Percentiles rank a stretch among this genome's conserved stretches.
phyloP scores from a whole-genome alignment of 257 asterid genomes.

The Cynanchum wilfordii region DNA sequence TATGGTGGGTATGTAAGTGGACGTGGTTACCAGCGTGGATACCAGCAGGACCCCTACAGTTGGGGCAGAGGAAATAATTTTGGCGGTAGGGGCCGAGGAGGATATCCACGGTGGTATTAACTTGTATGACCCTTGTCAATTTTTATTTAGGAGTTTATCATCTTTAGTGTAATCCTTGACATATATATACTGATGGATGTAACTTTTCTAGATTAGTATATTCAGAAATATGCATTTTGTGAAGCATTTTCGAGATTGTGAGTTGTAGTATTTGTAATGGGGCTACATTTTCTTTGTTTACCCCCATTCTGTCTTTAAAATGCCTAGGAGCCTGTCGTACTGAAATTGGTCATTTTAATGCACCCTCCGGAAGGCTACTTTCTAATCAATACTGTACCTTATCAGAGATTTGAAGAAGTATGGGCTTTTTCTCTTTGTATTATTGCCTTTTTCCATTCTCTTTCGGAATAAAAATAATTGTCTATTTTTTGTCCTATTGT shows the following conservation, averaged over 20 bases:
- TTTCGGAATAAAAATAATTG: too few species aligned
- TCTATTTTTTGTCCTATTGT: too few species aligned
- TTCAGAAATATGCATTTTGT: background rate
- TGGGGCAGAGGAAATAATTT: slow-evolving; percentile 52
- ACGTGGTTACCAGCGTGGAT: slow-evolving; percentile 40
- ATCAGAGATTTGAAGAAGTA: too few species aligned
- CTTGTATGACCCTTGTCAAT: background rate
- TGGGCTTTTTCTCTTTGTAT: too few species aligned
- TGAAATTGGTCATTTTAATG: too few species aligned
- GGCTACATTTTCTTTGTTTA: background rate
- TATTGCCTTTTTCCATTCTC: too few species aligned
- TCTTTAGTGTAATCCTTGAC: background rate
- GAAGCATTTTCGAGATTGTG: background rate
- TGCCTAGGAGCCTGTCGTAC: background rate
- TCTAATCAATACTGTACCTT: too few species aligned
- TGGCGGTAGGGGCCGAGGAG: slow-evolving; percentile 48
- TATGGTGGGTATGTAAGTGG: slow-evolving; percentile 42
- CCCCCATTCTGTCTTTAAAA: background rate
- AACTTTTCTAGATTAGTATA: background rate
- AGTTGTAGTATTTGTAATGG: background rate
- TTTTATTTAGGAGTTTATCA: background rate
- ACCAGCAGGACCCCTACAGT: slow-evolving; percentile 31
- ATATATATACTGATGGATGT: background rate
- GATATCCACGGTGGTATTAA: slow-evolving; percentile 25
- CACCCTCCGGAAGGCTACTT: too few species aligned